A percentile compares a stretch with the other conserved stretches of the same genome.
These are phyloP conservation scores for Lepidopterella palustris DNA, from an alignment of 495 filamentous ascomycete species.

Conservation along the genomic window DNA sequence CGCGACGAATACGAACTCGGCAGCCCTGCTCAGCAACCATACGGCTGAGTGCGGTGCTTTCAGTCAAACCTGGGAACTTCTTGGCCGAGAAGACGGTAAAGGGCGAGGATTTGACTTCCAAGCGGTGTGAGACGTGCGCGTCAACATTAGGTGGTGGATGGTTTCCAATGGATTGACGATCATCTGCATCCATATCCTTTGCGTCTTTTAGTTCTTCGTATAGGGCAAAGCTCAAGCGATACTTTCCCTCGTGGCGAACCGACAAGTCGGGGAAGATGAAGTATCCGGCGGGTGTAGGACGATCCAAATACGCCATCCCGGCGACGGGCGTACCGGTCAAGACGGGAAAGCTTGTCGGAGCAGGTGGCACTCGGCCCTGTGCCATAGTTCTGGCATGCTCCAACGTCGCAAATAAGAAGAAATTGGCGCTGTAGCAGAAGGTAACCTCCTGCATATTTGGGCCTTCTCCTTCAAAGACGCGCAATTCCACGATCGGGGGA, in stretches of 20 bases:
- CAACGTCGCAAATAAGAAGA: constrained; percentile 92
- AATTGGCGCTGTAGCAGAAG: constrained; percentile 90
- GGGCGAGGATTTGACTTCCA: constrained; percentile 81
- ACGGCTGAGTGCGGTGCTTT: constrained; percentile 82
- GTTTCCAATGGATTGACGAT: constrained; percentile 24
- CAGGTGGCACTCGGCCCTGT: constrained; percentile 63
- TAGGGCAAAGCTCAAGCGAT: constrained; percentile 80
- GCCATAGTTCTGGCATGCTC: constrained; percentile 83
- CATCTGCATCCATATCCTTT: constrained; percentile 56
- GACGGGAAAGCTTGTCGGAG: constrained; percentile 66
- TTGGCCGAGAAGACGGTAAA: constrained; percentile 95
- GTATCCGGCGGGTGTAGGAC: constrained; percentile 84
- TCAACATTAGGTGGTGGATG: constrained; percentile 32
- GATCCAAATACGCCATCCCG: constrained; percentile 93
- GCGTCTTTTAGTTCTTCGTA: constrained; percentile 86
- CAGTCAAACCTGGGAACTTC: constrained; percentile 93
- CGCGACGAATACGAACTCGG: constrained; percentile 90
- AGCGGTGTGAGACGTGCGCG: constrained; percentile 53
- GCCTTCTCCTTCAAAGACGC: constrained; percentile 73
- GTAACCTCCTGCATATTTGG: constrained; percentile 65
- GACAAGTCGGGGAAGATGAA: constrained; percentile 98
- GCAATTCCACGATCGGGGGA: constrained; percentile 90
- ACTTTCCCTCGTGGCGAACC: constrained; percentile 91
- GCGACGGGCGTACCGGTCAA: constrained; percentile 94
- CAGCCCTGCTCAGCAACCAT: constrained; percentile 95